Base-by-base conservation (phyloP, 257 asterid genomes). In the Nicotiana attenuata region DNA sequence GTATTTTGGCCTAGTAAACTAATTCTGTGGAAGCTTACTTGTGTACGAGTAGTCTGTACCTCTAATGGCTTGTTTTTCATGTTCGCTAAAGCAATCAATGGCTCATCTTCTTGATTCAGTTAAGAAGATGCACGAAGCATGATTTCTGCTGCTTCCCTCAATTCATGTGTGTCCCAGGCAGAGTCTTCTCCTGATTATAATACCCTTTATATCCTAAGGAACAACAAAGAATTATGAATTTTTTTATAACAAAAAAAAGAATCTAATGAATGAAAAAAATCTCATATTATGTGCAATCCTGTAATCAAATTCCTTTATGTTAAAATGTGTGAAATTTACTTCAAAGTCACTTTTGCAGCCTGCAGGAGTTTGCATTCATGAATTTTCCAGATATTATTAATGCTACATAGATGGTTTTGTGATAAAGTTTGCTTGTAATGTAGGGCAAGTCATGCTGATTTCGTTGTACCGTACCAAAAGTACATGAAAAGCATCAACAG, bases 361-460 rank as follows among this genome's bases (percentile, higher is more conserved):
- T 47, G 56, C 61, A 14, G 35, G 10, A 71, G 78, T 71, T 69
- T 14, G 33, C 47, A 31, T 41, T 47, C 24, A 0, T 14, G 41
- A 73, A 73, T 24, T 47, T 50, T 47, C 61, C 15, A 22, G 60
- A 73, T 45, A 45, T 71, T 7, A 47, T 47, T 47, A 13, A 7
- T 73, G 38, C 79, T 73, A 47, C 4, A 14, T 24, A 47, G 38
- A 73, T 73, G 55, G 0, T 35, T 41, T 68, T 35, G 78, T 45
- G 78, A 9, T 22, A 22, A 73, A 47, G 61, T 73, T 73, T 15
- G 17, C 61, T 73, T 73, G 10, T 78, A 52, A 50, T 77, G 61
- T 88, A 96, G 98, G 92, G 97, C 95, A 29, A 93, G 92, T 76
- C 94, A 90, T 69, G 89, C 97, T 63, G 97, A 89, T 87, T 93